These are phyloP conservation scores for Chlorella sp. DNA, from an alignment of 139 green algal genomes.

Conservation along the genomic window DNA sequence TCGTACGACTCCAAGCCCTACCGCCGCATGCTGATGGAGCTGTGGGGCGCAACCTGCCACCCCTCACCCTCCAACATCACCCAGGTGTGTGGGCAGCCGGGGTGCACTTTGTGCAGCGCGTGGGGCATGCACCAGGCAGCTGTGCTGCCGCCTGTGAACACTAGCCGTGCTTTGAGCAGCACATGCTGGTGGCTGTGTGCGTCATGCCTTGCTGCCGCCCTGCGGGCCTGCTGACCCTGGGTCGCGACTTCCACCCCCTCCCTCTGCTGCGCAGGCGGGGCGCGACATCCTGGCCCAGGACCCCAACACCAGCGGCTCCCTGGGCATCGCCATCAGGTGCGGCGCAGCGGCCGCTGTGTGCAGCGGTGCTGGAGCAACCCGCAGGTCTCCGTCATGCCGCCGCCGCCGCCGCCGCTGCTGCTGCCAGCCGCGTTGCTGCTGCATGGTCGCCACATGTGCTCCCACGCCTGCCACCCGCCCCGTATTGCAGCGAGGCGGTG, in stretches of 20 bases:
- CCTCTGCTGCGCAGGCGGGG: neutral
- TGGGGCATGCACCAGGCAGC: no score
- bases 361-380: neutral
- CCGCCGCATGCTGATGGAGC: slow-evolving; percentile 49
- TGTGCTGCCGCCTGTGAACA: no score
- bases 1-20: slow-evolving; percentile 47
- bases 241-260: no score
- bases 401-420: neutral
- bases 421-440: no score
- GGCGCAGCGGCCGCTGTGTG: neutral
- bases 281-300: slow-evolving; percentile 31
- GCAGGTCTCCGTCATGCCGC: neutral
- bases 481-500: slow-evolving; percentile 17
- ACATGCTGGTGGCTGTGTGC: no score
- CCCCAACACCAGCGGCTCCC: slow-evolving; percentile 5
- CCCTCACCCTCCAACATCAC: slow-evolving; percentile 17
- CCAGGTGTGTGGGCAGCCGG: neutral
- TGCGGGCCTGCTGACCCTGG: no score
- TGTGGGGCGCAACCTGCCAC: slow-evolving; percentile 37
- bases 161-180: no score
- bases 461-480: neutral
- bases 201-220: no score
- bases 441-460: neutral
- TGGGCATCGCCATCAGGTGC: slow-evolving; percentile 34
- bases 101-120: no score